Evolutionary conservation across 73 alveolate species (phyloP), one percentile per base, ranked within the genome.

Genomic region (Blepharisma japonicum): DNA sequence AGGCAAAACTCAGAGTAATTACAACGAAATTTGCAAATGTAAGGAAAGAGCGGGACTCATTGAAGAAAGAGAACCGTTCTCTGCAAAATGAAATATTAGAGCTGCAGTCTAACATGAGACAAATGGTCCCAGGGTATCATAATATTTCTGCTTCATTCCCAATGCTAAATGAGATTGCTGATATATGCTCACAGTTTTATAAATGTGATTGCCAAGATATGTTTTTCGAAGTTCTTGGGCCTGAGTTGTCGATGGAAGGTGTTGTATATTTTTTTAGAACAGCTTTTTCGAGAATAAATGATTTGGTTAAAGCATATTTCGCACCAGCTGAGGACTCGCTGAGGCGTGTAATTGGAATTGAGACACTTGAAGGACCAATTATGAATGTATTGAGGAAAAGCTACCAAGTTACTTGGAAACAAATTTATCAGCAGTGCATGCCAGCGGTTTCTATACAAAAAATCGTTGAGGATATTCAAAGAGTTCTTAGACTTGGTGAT

Each of bases 81-180:
- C 83, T 96, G 56, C 81, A 88, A 78, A 87, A 92, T 46, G 99
- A 96, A 79, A 89, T 96, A 38, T 71, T 92, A 85, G 56, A 77
- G 18, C 82, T 96, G 68, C 94, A 94, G 76, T 78, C 95, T 50
- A 89, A 89, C 77, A 92, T 96, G 77, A 83, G 98, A 71, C 86
- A 89, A 27, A 96, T 96, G 99, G 91, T 96, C 47, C 97, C 98
- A 27, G 98, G 99, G 56, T 92, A 92, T 72, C 93, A 94, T 56
- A 87, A 96, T 6, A 90, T 98, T 6, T 91, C 98, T 3, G 80
- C 91, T 72, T 80, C 97, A 48, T 96, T 96, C 83, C 98, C 98
- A 14, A 90, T 96, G 97, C 71, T 81, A 45, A 94, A 94, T 68
- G 99, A 96, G 82, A 82, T 96, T 25, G 71, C 87, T 11, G 90